These are phyloP conservation scores for Ogataea sp. DNA, from an alignment of 805 yeast species.

Conservation along the genomic window DNA sequence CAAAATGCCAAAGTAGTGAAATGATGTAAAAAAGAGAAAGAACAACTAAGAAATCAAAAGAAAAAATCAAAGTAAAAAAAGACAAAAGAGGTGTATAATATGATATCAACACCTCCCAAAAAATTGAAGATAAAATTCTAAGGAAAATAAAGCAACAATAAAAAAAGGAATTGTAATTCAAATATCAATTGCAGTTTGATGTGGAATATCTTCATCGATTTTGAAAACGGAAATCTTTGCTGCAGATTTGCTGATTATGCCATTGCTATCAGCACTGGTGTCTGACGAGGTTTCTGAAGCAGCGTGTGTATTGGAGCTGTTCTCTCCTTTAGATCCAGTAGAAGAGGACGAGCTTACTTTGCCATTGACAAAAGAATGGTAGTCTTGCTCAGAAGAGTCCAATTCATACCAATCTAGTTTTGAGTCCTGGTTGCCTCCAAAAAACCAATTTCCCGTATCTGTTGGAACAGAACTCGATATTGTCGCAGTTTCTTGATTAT, in stretches of 20 bases:
- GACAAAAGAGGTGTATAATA: too few relatives aligned
- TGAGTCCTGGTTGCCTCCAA: constrained; percentile 2
- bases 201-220: neutral
- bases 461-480: constrained; percentile 30
- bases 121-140: neutral
- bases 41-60: neutral
- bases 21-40: too few relatives aligned
- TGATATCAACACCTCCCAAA: too few relatives aligned
- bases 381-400: neutral
- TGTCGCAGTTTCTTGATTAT: neutral
- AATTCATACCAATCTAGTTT: neutral
- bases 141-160: neutral
- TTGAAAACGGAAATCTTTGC: neutral
- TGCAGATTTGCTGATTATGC: neutral
- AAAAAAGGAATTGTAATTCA: neutral
- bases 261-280: neutral
- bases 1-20: neutral
- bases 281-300: neutral
- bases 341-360: neutral
- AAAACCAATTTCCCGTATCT: constrained; percentile 11
- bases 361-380: neutral
- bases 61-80: neutral
- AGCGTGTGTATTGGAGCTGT: neutral
- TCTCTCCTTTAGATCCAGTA: neutral
- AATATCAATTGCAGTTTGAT: neutral